These are phyloP conservation scores for Chrysoporthe cubensis DNA, from an alignment of 2,329 filamentous ascomycete genomes.

Conservation along the genomic window DNA sequence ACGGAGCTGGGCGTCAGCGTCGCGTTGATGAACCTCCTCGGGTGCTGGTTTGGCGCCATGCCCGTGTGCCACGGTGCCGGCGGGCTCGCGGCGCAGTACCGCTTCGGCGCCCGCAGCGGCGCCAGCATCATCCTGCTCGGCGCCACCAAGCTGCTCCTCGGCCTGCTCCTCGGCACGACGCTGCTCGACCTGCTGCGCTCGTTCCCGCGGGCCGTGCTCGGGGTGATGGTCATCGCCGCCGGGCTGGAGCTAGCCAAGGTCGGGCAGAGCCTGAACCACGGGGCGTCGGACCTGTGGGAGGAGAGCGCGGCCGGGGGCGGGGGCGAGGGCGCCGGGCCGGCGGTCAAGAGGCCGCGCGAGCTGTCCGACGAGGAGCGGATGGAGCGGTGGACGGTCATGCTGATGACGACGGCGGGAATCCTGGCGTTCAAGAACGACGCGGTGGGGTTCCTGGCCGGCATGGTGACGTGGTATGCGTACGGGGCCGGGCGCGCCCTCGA, in stretches of 20 bases:
- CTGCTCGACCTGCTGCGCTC: constrained; percentile 70
- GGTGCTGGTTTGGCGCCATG: constrained; percentile 94
- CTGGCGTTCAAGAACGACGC: constrained; percentile 90
- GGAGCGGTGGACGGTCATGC: constrained; percentile 86
- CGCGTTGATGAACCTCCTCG: constrained; percentile 78
- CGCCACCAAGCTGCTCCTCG: constrained; percentile 73
- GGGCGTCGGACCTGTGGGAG: constrained; percentile 64
- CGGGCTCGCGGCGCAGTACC: constrained; percentile 85
- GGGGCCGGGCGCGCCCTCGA: constrained; percentile 46
- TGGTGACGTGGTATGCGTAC: constrained; percentile 77
- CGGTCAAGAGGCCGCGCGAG: constrained; percentile 51
- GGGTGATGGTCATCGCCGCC: constrained; percentile 87
- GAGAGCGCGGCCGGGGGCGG: constrained; percentile 39
- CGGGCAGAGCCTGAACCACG: constrained; percentile 81
- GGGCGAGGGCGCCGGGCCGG: constrained; percentile 35
- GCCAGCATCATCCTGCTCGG: constrained; percentile 83
- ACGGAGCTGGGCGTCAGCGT: constrained; percentile 83
- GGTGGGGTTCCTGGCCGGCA: constrained; percentile 80
- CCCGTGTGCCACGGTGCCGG: constrained; percentile 93
- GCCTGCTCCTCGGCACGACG: constrained; percentile 73
- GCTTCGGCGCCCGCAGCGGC: constrained; percentile 89
- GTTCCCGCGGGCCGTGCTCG: constrained; percentile 79
- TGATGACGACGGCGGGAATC: constrained; percentile 81
- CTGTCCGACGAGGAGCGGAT: constrained; percentile 70
- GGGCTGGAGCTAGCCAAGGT: constrained; percentile 87